Base-by-base conservation (phyloP, 768 basidiomycete genomes). In the Mycena filopes region DNA sequence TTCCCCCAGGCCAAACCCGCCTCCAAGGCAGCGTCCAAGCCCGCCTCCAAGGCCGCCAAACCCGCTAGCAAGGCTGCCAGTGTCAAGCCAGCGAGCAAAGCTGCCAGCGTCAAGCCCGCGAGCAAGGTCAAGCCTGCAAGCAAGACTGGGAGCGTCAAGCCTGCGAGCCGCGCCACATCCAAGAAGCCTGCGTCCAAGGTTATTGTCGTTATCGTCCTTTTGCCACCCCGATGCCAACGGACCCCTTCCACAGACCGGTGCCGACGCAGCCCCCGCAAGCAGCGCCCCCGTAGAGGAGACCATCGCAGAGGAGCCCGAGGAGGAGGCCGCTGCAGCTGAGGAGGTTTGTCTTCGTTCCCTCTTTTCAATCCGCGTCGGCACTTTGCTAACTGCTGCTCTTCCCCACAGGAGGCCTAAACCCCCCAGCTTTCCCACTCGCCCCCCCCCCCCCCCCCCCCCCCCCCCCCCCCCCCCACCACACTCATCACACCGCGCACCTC, bases 81-180 rank as follows among this genome's bases (percentile, higher is more conserved):
- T 84, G 16, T 82, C 51, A 80, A 82, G 79, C 67, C 85, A 18
- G 74, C 80, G 8, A 82, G 82, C 42, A 80, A 77, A 70, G 79
- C 71, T 3, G 42, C 78, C 79, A 20, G 55, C 84, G 15, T 82
- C 50, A 80, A 82, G 79, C 67, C 85, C 18, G 74, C 80, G 9
- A 82, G 82, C 43, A 80, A 77, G 71, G 79, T 70, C 3, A 83
- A 81, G 64, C 82, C 82, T 8, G 70, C 80, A 38, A 81, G 80
- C 55, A 77, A 75, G 38, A 73, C 78, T 21, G 73, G 81, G 10
- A 74, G 71, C 1, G 84, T 85, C 70, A 68, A 68, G 66, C 87
- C 88, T 10, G 78, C 84, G 31, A 89, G 87, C 16, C 79, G 86
- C 68, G 87, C 87, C 29, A 78, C 81, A 40, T 89, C 88, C 18